Base-by-base conservation (phyloP, 441 rosid species). In the Gossypium laxum region DNA sequence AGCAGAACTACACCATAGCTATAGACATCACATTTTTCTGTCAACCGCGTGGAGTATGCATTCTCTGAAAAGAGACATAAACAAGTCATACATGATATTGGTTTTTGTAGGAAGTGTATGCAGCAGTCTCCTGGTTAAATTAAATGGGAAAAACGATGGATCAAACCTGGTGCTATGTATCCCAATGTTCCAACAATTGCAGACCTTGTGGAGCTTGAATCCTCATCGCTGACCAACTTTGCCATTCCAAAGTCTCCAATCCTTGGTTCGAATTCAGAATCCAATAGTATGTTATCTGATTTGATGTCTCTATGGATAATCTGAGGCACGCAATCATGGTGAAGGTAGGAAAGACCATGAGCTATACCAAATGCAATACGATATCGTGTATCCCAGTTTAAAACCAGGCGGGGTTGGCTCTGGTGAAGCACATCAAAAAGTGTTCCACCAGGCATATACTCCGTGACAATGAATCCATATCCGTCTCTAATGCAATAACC, bases 151-250 rank as follows among this genome's bases (percentile, higher is more conserved):
- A 45, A 1, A 15, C 5, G 4, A 24, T 48, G 45, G 18, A 14
- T 19, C 71, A 19, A 51, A 76, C 86, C 87, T 77, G 89, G 86
- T 75, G 86, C 86, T n/a, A 86, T 86, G 66, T 84, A 84, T 26
- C 86, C 87, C 1, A 81, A 70, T 12, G 89, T 82, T 74, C 85
- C 86, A 0, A 74, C 82, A 8, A 81, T 75, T n/a, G 63, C 64
- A 3, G 86, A 86, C 79, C 70, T 82, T 64, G 78, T 74, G 51
- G 84, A 72, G 69, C 73, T 67, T 2, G 75, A 75, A 70, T 78
- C 73, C 32, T 80, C 70, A 32, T 70, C 80, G 19, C 14, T n/a
- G 30, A 82, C 71, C 54, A 81, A 71, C 64, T 81, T 86, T 2
- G 83, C 81, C 34, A 66, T 73, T 45, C 89, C 84, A n/a, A 86